phyloP scores from a whole-genome alignment of 371 early-diverging fungal genomes.

The Apophysomyces variabilis region DNA sequence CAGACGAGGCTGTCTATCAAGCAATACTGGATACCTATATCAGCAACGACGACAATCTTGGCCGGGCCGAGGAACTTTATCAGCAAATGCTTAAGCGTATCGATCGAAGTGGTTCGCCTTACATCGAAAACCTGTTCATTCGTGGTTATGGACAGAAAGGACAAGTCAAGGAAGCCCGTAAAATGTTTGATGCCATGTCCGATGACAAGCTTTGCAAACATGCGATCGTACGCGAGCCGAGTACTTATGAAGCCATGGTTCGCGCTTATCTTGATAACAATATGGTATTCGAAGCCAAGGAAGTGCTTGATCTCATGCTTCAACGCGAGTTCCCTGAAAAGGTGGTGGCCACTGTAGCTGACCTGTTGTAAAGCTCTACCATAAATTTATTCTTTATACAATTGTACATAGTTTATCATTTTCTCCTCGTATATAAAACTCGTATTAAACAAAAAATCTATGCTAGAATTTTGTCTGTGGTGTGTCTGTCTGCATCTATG shows the following conservation, averaged over 20 bases:
- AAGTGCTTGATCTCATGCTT: slow-evolving; percentile 42
- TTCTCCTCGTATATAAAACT: neutral
- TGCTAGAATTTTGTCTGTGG: too few relatives aligned
- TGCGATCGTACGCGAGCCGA: slow-evolving; percentile 55
- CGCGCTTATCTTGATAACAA: slow-evolving; percentile 57
- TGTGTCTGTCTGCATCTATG: too few relatives aligned
- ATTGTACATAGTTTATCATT: neutral
- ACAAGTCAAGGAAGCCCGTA: slow-evolving; percentile 48
- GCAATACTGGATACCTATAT: slow-evolving; percentile 63
- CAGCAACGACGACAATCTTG: slow-evolving; percentile 39
- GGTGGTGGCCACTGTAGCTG: slow-evolving; percentile 18
- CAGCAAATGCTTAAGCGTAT: slow-evolving; percentile 30
- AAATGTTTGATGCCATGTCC: slow-evolving; percentile 59
- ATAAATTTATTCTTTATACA: neutral
- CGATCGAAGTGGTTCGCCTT: slow-evolving; percentile 52
- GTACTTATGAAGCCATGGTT: slow-evolving; percentile 69
- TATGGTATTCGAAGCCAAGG: slow-evolving; percentile 47
- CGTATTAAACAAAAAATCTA: too few relatives aligned
- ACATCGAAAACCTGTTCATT: slow-evolving; percentile 67
- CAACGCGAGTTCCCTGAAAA: slow-evolving; percentile 55
- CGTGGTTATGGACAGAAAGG: slow-evolving; percentile 61
- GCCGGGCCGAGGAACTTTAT: slow-evolving; percentile 53
- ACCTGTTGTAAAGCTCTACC: neutral
- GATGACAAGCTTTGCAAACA: slow-evolving; percentile 43
- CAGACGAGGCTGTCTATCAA: slow-evolving; percentile 58